phyloP scores from a whole-genome alignment of 176 grass and related monocot genomes.

The Cenchrus americanus region DNA sequence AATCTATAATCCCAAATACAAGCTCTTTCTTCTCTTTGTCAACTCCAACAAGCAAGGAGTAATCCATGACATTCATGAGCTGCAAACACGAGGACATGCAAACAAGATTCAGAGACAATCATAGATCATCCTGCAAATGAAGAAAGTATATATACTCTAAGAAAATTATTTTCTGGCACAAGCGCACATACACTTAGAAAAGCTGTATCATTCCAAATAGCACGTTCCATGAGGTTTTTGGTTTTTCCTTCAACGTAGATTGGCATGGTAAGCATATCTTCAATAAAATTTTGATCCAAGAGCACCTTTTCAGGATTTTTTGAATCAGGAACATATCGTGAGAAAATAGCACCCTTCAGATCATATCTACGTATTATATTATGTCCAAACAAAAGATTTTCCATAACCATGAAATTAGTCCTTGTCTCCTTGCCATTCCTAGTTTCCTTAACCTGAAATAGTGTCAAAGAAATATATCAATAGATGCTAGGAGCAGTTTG shows the following conservation, averaged over 20 bases:
- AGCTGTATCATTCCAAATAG: conserved; percentile 91
- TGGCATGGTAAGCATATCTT: conserved; percentile 79
- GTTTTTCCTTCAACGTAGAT: conserved; percentile 81
- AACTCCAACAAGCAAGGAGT: conserved; percentile 88
- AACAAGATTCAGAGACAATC: conserved; percentile 22
- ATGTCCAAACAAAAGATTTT: conserved; percentile 91
- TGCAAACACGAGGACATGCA: conserved; percentile 47
- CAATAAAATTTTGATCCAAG: conserved; percentile 94
- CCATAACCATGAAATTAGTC: conserved; percentile 92
- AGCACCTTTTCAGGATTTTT: conserved; percentile 57
- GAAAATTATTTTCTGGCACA: conserved; percentile 32
- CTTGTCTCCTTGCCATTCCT: conserved; percentile 76
- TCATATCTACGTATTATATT: conserved; percentile 75
- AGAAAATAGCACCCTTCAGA: conserved; percentile 88
- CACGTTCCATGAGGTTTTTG: conserved; percentile 77
- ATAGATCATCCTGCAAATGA: not conserved
- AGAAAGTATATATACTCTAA: conserved; percentile 31
- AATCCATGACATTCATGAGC: conserved; percentile 91
- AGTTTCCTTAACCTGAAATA: conserved; percentile 65
- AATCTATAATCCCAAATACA: conserved; percentile 94
- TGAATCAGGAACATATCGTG: conserved; percentile 62
- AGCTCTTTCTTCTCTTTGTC: conserved; percentile 77
- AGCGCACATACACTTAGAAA: conserved; percentile 81
- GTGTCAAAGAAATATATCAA: conserved; percentile 42
- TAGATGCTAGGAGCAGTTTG: conserved; percentile 16